Base-by-base conservation (phyloP, 1,284 basidiomycete genomes). In the Caloboletus inedulis region DNA sequence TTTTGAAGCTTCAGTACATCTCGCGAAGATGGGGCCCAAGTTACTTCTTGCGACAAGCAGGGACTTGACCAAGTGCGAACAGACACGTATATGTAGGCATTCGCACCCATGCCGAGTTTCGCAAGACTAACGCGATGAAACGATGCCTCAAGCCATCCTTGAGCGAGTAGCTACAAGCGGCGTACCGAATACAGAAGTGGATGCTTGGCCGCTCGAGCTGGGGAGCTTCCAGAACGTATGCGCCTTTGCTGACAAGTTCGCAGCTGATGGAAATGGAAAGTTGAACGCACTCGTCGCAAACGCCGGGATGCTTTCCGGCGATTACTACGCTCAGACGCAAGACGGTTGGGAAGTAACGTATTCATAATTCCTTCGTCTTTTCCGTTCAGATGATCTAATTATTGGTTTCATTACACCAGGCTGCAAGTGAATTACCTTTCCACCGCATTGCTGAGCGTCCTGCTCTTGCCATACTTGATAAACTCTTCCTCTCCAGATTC, bases 401-500 rank as follows among this genome's bases (percentile, higher is more conserved):
- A 45, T 25, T 23, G 19, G 2, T 49, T 43, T 41, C n/a, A 7
- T 34, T 19, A 7, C 16, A 5, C 14, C 19, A 68, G 65, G 47
- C 35, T 70, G 1, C 66, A 68, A 54, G 68, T 68, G 13, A 64
- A 70, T 30, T 69, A 69, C 35, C 58, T 69, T 19, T 69, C 68
- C 29, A 60, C 51, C 13, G 64, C 56, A 7, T 42, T 68, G 30
- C 44, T 66, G 16, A 59, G 59, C 53, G 57, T 66, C 31, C 47
- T 68, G 31, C 55, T 69, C 25, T 55, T 66, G 43, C 66, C 66
- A 23, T 56, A 55, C 56, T 51, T 66, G 50, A 54, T 67, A 30
- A 54, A 60, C 3, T 49, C 61, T 7, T 52, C 58, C 23, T 48
- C 50, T n/a, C 30, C 53, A 9, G 52, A 52, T 29, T 59, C 55